phyloP scores from a whole-genome alignment of 73 alveolate species.

The Paramecium biaurelia region DNA sequence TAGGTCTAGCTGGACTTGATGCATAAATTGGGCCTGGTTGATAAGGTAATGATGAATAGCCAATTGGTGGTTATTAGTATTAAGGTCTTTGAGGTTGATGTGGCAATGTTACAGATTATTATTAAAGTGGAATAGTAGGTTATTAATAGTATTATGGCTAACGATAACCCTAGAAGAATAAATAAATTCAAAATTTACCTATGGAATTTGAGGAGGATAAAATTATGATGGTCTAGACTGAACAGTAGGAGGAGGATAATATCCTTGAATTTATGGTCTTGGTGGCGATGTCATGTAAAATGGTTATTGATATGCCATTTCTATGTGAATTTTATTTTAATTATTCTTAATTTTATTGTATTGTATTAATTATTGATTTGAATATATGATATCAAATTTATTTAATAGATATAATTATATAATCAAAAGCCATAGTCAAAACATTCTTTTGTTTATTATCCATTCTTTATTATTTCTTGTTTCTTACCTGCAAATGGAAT shows the following conservation, averaged over 20 bases:
- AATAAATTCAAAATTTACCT: not conserved
- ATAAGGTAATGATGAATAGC: no score
- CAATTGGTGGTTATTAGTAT: not conserved
- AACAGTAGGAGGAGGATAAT: not conserved
- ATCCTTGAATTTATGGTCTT: not conserved
- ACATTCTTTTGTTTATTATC: constrained; percentile 31
- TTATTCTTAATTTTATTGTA: not conserved
- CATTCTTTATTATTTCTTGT: not conserved
- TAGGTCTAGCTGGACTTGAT: not conserved
- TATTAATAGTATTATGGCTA: not conserved
- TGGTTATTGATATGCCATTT: not conserved
- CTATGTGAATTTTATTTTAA: not conserved
- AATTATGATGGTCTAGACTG: not conserved
- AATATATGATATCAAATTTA: not conserved
- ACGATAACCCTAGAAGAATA: not conserved
- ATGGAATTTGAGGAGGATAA: not conserved
- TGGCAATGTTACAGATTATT: not conserved
- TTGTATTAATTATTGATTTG: no score
- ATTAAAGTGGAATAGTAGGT: not conserved
- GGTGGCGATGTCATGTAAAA: not conserved
- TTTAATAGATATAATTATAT: not conserved
- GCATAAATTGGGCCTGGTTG: not conserved
- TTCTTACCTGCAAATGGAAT: constrained; percentile 66
- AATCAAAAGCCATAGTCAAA: constrained; percentile 31
- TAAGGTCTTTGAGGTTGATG: not conserved